Conservation (phyloP, 805 yeast genomes). For the Clavispora asparagi region DNA sequence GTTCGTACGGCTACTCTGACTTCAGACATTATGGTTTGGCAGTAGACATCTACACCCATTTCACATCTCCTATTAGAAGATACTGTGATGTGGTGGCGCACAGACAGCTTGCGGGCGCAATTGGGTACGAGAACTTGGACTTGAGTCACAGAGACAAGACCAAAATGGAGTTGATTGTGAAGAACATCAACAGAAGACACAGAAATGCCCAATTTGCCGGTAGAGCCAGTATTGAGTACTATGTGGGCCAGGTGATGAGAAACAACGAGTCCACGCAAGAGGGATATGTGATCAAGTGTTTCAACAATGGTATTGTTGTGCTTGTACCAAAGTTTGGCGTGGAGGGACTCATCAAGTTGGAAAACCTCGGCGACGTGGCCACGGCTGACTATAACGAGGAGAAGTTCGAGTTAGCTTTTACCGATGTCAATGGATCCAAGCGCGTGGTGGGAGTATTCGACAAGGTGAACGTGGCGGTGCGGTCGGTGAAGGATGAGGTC, state of each 20-base stretch:
- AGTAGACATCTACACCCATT: slow-evolving; percentile 95
- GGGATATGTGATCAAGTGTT: slow-evolving; percentile 88
- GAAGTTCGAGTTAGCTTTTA: slow-evolving; percentile 60
- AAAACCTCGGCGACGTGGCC: slow-evolving; percentile 61
- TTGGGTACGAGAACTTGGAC: slow-evolving; percentile 83
- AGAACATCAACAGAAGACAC: slow-evolving; percentile 88
- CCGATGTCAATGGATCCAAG: slow-evolving; percentile 35
- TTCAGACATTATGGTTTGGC: slow-evolving; percentile 97
- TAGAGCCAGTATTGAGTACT: slow-evolving; percentile 94
- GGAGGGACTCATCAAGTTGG: slow-evolving; percentile 85
- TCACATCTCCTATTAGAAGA: slow-evolving; percentile 96
- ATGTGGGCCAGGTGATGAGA: slow-evolving; percentile 96
- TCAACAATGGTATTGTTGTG: slow-evolving; percentile 91
- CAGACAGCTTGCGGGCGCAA: slow-evolving; percentile 97
- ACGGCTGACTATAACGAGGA: slow-evolving; percentile 74
- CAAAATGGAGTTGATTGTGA: slow-evolving; percentile 84
- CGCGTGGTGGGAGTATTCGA: slow-evolving; percentile 73
- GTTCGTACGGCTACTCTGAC: slow-evolving; percentile 83
- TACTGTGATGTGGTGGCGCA: slow-evolving; percentile 98
- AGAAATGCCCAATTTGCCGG: slow-evolving; percentile 99
- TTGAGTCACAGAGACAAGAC: slow-evolving; percentile 79
- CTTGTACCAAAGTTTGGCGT: slow-evolving; percentile 94
- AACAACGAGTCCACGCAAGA: slow-evolving; percentile 74
- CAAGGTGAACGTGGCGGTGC: slow-evolving; percentile 76
- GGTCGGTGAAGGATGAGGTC: slow-evolving; percentile 74